phyloP scores from a whole-genome alignment of 495 filamentous ascomycete genomes.

The Sphaerosporella brunnea region DNA sequence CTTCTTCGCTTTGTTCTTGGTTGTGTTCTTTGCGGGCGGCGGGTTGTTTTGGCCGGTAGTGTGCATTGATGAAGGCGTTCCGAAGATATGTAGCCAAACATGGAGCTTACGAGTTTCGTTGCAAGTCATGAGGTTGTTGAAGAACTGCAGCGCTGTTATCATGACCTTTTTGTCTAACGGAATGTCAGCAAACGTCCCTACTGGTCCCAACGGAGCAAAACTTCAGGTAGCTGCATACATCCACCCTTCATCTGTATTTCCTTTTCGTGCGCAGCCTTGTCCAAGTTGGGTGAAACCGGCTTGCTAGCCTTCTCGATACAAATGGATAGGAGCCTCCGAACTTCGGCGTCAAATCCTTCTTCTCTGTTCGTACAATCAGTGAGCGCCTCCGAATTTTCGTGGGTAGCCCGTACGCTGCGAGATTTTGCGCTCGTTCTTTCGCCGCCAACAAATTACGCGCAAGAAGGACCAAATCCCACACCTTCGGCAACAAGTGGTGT shows the following conservation, averaged over 20 bases:
- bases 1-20: slow-evolving; percentile 16
- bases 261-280: slow-evolving; percentile 21
- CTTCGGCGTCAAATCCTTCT: slow-evolving; percentile 44
- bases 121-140: slow-evolving; percentile 57
- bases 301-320: slow-evolving; percentile 43
- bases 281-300: slow-evolving; percentile 35
- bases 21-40: slow-evolving; percentile 1
- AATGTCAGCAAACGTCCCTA: neutral
- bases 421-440: slow-evolving; percentile 49
- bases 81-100: slow-evolving; percentile 59
- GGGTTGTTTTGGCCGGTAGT: neutral
- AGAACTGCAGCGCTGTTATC: slow-evolving; percentile 54
- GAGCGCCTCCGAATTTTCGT: neutral
- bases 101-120: slow-evolving; percentile 62
- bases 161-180: slow-evolving; percentile 47
- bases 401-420: slow-evolving; percentile 33
- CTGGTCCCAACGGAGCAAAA: neutral
- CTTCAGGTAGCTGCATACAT: slow-evolving; percentile 12
- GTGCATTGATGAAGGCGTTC: slow-evolving; percentile 29
- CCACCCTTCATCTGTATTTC: slow-evolving; percentile 21
- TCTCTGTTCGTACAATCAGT: slow-evolving; percentile 23
- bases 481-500: slow-evolving; percentile 30
- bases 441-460: slow-evolving; percentile 50
- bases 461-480: slow-evolving; percentile 44
- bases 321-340: slow-evolving; percentile 49